phyloP scores from a whole-genome alignment of 73 alveolate genomes.

The Paramecium primaurelia region DNA sequence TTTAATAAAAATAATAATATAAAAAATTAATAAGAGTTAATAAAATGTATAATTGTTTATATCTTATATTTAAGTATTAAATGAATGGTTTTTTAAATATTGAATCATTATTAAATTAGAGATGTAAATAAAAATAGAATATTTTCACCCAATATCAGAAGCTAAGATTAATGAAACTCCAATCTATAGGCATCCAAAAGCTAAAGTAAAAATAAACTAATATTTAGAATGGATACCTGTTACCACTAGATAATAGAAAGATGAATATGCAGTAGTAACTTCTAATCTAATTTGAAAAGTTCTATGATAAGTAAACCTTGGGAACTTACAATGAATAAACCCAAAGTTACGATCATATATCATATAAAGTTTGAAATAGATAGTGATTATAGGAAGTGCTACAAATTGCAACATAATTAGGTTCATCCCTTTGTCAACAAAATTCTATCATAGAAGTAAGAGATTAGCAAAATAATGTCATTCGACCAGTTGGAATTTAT shows the following conservation, averaged over 20 bases:
- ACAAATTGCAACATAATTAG: neutral
- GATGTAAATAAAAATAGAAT: neutral
- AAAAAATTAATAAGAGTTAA: neutral
- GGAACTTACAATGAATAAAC: neutral
- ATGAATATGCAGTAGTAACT: neutral
- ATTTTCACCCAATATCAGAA: neutral
- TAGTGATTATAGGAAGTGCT: neutral
- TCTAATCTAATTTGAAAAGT: neutral
- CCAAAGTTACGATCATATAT: neutral
- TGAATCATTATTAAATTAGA: neutral
- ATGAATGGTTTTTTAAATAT: neutral
- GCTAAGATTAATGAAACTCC: conserved; percentile 59
- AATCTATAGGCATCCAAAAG: conserved; percentile 66
- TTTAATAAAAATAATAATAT: neutral
- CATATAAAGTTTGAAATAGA: neutral
- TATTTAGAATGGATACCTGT: neutral
- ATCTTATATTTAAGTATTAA: neutral
- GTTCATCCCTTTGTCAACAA: neutral
- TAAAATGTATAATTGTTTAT: neutral
- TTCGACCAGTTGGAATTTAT: conserved; percentile 72
- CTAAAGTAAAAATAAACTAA: neutral
- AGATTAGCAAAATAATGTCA: neutral
- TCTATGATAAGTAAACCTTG: neutral
- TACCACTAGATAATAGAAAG: neutral
- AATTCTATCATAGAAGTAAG: neutral